Evolutionary conservation across 2,329 filamentous ascomycete genomes (phyloP), one percentile per base, ranked within the genome.

Genomic region (Ambrosiella cleistominuta): DNA sequence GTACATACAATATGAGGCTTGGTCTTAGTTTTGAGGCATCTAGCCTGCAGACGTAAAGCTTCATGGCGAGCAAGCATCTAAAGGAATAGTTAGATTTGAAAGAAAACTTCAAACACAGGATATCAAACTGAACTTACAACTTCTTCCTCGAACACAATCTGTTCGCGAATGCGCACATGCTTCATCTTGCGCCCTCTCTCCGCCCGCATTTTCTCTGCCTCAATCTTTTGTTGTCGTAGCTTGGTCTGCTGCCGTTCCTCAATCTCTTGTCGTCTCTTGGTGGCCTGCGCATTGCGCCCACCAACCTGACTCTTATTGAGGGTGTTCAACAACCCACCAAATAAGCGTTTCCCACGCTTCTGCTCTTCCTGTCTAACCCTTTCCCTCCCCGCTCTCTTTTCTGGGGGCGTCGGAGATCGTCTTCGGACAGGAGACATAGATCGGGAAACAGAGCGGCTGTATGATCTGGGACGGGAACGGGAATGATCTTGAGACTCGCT

Each of bases 281-380:
- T 56, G 2, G 59, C 56, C 52, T 56, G 45, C 2, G 38, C 37
- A 58, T 58, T 54, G 27, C 39, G 12, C 38, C 49, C 44, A 1
- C 49, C 54, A 42, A 38, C 35, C 70, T 91, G 86, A 13, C 59
- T 57, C 15, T 57, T 59, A 69, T 84, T 88, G 61, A 95, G 76
- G 42, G 85, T 88, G 68, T 78, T 86, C 61, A 93, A 74, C 59
- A 94, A 72, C 40, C 84, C 86, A 61, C 91, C 90, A 67, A 96
- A 96, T 61, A 97, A 75, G 57, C 91, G 80, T 69, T 86, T 85
- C 19, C 87, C 86, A 42, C 91, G 84, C 67, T 86, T 88, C 69
- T 83, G 88, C 67, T 97, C 91, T 65, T 94, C 86, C 59, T 82
- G 68, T 6, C 53, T 47, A 8, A 47, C 42, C 45, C 53, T 54